A percentile compares a stretch with the other conserved stretches of the same genome.
phyloP scores from a whole-genome alignment of 768 basidiomycete species.

The Lentinula edodes region DNA sequence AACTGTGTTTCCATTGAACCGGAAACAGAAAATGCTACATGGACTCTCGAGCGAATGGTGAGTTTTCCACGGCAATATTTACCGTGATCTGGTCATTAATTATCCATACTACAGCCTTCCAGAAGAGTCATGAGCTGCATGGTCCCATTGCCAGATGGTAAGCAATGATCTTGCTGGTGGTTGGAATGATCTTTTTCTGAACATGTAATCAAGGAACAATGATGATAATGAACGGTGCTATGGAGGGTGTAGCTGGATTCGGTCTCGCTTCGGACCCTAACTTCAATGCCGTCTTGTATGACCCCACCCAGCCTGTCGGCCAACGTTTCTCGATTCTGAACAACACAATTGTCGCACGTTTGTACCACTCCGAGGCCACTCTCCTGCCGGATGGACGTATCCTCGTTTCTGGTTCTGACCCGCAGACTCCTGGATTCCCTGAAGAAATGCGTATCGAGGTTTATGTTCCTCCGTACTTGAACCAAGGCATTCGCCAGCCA shows the following conservation, averaged over 20 bases:
- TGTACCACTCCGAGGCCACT: constrained; percentile 68
- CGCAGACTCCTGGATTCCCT: constrained; percentile 54
- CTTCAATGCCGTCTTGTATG: constrained; percentile 60
- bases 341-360: constrained; percentile 63
- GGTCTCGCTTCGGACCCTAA: constrained; percentile 65
- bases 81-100: no score
- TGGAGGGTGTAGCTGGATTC: constrained; percentile 67
- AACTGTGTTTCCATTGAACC: constrained; percentile 70
- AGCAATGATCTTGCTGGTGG: constrained; percentile 16
- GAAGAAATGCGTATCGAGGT: constrained; percentile 81
- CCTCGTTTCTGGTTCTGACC: constrained; percentile 73
- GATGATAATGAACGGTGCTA: constrained; percentile 73
- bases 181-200: constrained; percentile 24
- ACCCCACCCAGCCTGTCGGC: constrained; percentile 52
- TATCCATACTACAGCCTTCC: constrained; percentile 40
- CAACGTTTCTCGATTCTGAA: constrained; percentile 63
- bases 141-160: constrained; percentile 50
- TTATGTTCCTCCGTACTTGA: constrained; percentile 86
- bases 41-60: constrained; percentile 79
- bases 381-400: constrained; percentile 73
- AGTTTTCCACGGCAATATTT: not conserved
- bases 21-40: constrained; percentile 53
- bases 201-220: constrained; percentile 47
- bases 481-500: constrained; percentile 55
- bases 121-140: constrained; percentile 73